Base-by-base conservation (phyloP, 768 basidiomycete species). In the Lentinula sp. region DNA sequence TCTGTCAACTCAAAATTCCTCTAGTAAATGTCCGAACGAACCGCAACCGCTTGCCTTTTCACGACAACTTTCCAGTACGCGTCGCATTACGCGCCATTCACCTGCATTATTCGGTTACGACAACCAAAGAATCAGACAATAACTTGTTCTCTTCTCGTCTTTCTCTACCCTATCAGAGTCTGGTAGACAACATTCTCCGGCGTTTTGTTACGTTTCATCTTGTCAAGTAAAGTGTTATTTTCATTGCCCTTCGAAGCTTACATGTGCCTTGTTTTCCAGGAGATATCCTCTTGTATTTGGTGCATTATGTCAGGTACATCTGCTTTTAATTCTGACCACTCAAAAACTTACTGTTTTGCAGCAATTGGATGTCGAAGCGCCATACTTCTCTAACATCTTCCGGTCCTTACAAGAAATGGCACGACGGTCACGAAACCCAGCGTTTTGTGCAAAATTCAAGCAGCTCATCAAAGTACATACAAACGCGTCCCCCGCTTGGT, bases 281-380 rank as follows among this genome's bases (percentile, higher is more conserved):
- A 84, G 85, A 2, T 91, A 91, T 73, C 91, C 91, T 21, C 75
- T 90, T 42, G 81, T 91, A 60, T 93, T 92, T 69, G 91, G 91
- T 2, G 71, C 77, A 31, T 85, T 85, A 84, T 76, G 78, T 68
- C 78, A 79, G 76, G 89, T 87, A 74, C 59, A 71, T 11, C 69
- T 45, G 16, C 51, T 46, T 28, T 18, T 23, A 10, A 57, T 48
- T 59, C 51, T 63, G 61, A 58, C 58, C 16, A 32, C 57, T 51
- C 61, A 53, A 43, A 31, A 49, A 31, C 46, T 59, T 21, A 58
- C 43, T 40, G 32, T 54, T 61, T 32, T 39, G 52, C 67, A 90
- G 87, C 83, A 82, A 75, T 75, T 88, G 37, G 80, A 83, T 59
- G 60, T 73, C 10, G 89, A 92, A 71, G 67, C 69, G 28, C 60